Base-by-base conservation (phyloP, 192 early-diverging fungal species). In the Backusella mclennaniae region DNA sequence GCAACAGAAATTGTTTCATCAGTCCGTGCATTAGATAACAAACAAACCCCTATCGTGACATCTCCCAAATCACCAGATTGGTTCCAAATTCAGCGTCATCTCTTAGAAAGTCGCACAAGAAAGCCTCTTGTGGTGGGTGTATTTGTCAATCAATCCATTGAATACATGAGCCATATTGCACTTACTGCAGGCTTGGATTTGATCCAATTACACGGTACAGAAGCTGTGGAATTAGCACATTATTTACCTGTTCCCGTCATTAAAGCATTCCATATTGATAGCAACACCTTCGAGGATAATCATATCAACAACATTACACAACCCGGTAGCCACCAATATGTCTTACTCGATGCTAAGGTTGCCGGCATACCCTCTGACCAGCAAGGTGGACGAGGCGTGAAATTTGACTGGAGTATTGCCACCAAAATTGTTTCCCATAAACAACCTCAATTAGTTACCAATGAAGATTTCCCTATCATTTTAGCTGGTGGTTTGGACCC, bases 171-270 rank as follows among this genome's bases (percentile, higher is more conserved):
- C 31, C 74, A 80, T 1, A 86, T 92, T 7, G 91, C 90, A 4
- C 76, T 83, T 21, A 78, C 78, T 21, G 87, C 92, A 26, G 90
- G 91, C 21, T 85, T 99, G 23, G 97, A 99, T 81, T 66, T 98
- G 39, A 92, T 98, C 21, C 98, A 99, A 87, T 86, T 99, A 69
- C 98, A 99, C 84, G 95, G 96, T 1, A 80, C 87, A 36, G 97
- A 97, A 83, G 81, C 87, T 35, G 81, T 78, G 0, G 87, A 89
- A 41, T 73, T 92, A 77, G 90, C 93, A 1, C 85, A 76, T 46
- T 88, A 93, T 53, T 83, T 97, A 36, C 91, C 94, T 19, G 89
- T 94, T 0, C 95, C 95, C 3, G 92, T 93, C 14, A 93, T 98
- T 85, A 96, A 98, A 79, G 96, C 93, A 1, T 91, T 96, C 84